These are phyloP conservation scores for Acacia pycnantha DNA, from an alignment of 331 rosid species.

Conservation along the genomic window DNA sequence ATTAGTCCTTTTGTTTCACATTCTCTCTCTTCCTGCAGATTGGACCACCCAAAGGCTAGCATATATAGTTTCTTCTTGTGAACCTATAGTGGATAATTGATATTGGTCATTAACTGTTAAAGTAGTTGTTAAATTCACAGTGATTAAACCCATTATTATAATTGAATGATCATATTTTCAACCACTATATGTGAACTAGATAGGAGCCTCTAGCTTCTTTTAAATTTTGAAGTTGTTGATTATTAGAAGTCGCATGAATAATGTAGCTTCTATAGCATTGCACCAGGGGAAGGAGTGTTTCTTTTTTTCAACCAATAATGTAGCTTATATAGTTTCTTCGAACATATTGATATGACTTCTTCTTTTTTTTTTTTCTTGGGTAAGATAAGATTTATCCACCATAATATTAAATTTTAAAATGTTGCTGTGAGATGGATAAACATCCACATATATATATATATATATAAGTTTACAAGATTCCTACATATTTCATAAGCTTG, in stretches of 20 bases:
- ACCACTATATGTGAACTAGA: neutral
- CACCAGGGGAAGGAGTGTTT: too few species aligned
- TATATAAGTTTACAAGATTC: neutral
- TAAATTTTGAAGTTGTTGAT: too few species aligned
- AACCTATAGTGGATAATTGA: slow-evolving; percentile 27
- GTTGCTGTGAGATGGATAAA: neutral
- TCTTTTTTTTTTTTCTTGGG: neutral
- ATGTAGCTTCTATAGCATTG: too few species aligned
- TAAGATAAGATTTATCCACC: neutral
- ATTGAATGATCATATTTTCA: neutral
- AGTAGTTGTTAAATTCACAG: neutral
- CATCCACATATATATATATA: neutral
- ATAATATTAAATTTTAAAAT: neutral
- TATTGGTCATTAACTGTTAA: neutral
- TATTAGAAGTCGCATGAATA: too few species aligned
- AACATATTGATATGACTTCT: too few species aligned
- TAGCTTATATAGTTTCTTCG: too few species aligned
- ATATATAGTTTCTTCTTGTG: slow-evolving; percentile 27
- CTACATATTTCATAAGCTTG: neutral
- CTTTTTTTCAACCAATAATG: too few species aligned
- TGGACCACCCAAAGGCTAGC: neutral
- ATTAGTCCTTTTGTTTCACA: neutral
- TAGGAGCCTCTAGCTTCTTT: too few species aligned
- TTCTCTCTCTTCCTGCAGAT: neutral
- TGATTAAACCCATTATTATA: neutral